Conservation (phyloP, 2,329 filamentous ascomycete species). For the Cladophialophora exuberans region DNA sequence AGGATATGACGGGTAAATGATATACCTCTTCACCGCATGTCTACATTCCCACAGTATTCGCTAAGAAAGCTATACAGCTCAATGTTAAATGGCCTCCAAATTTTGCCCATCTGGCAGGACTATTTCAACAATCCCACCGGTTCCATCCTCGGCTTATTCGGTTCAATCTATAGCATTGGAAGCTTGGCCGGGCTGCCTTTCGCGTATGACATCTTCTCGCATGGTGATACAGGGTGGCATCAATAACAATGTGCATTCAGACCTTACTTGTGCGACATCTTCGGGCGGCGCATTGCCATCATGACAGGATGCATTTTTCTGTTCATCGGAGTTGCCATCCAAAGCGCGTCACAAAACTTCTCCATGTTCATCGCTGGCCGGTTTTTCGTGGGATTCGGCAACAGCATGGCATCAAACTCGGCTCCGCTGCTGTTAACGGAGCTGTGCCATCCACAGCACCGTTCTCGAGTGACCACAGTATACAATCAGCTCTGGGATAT, state of each 20-base stretch:
- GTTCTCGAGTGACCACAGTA: constrained; percentile 52
- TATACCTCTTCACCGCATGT: background rate
- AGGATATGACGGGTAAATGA: constrained; percentile 60
- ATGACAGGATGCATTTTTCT: constrained; percentile 25
- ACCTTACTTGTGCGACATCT: constrained; percentile 6
- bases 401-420: constrained; percentile 17
- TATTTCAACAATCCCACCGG: constrained; percentile 28
- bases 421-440: constrained; percentile 46
- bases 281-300: constrained; percentile 21
- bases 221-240: no score
- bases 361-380: constrained; percentile 61
- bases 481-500: constrained; percentile 60
- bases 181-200: constrained; percentile 16
- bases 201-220: constrained; percentile 2
- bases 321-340: constrained; percentile 34
- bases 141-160: constrained; percentile 18
- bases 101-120: constrained; percentile 21
- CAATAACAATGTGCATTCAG: no score
- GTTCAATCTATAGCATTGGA: constrained; percentile 19
- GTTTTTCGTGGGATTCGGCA: constrained; percentile 68
- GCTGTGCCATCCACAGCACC: constrained; percentile 53
- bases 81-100: constrained; percentile 26
- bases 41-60: constrained; percentile 38
- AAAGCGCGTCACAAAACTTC: constrained; percentile 33
- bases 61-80: constrained; percentile 12